Evolutionary conservation across 768 basidiomycete genomes (phyloP), one percentile per base, ranked within the genome.

Genomic region (Russula sp.): DNA sequence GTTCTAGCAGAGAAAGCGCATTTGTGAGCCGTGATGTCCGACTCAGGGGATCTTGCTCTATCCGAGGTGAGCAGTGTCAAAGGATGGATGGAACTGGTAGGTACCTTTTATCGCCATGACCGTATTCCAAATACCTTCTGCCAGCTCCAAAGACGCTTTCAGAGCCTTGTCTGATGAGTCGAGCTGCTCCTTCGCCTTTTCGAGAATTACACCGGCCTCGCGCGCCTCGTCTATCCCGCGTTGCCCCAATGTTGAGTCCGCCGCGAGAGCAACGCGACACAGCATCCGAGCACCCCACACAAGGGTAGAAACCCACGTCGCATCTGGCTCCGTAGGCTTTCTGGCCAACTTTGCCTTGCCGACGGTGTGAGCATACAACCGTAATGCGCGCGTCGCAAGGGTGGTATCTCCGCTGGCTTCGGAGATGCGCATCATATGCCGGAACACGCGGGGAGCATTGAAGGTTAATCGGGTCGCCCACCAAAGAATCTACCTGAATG

Each of bases 401-500:
- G 78, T 73, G 3, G 76, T 75, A 67, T 87, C 86, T 10, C 84
- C 84, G 0, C 82, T 79, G 14, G 84, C 81, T 62, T 85, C 83
- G 18, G 91, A 75, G 1, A 95, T 75, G 1, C 89, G 85, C 32
- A 85, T 84, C 80, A 98, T 87, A 74, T 97, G 91, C 0, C 95
- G 86, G 60, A 92, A 83, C 9, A 98, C 78, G 10, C 86, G 84
- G 64, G 88, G 89, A 0, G 92, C 95, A 72, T 97, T 94, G 79
- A 98, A 97, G 0, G 96, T 98, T 24, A 94, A 82, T 24, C 88
- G 86, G 10, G 93, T 94, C 1, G 93, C 89, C 93, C 93, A 94
- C 90, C 93, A 96, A 2, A 98, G 81, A 24, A 93, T 83, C 90
- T 91, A 73, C 38, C 52, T 48, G 30, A 44, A 65, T 24, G 56